phyloP scores from a whole-genome alignment of 305 asterid species.

The Solanum hybrid region DNA sequence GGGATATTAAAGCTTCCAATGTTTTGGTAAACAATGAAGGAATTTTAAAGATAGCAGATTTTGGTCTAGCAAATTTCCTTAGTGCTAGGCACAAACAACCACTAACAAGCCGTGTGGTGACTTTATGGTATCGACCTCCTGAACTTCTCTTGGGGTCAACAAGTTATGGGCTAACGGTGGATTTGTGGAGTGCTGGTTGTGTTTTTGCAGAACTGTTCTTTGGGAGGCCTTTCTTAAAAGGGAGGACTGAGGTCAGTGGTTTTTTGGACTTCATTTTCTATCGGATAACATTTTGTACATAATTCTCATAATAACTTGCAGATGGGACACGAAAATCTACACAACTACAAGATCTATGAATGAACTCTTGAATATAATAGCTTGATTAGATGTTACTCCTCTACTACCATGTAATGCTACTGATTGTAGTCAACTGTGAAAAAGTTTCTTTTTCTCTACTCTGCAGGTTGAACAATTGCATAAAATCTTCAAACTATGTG shows the following conservation, averaged over 20 bases:
- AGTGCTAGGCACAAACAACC: conserved; percentile 34
- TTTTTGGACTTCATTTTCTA: background rate
- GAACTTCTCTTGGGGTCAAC: conserved; percentile 35
- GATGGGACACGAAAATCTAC: background rate
- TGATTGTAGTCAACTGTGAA: background rate
- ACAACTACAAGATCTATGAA: background rate
- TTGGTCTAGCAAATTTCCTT: conserved; percentile 49
- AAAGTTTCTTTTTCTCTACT: background rate
- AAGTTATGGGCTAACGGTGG: conserved; percentile 22
- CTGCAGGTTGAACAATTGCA: conserved; percentile 91
- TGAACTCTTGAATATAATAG: background rate
- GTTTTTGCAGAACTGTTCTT: conserved; percentile 82
- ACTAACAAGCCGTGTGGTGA: conserved; percentile 66
- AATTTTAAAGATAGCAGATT: conserved; percentile 47
- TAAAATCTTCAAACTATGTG: conserved; percentile 81
- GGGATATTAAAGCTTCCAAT: conserved; percentile 54
- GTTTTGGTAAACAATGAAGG: conserved; percentile 47
- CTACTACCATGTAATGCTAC: background rate
- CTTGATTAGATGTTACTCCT: background rate
- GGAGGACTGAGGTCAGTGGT: conserved; percentile 67
- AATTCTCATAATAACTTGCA: background rate
- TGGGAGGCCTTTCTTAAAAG: conserved; percentile 86
- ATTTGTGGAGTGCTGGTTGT: conserved; percentile 45
- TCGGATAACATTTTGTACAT: background rate
- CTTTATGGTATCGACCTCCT: conserved; percentile 83